Evolutionary conservation across 805 yeast species (phyloP).

Genomic region (Komagataella ulmi): DNA sequence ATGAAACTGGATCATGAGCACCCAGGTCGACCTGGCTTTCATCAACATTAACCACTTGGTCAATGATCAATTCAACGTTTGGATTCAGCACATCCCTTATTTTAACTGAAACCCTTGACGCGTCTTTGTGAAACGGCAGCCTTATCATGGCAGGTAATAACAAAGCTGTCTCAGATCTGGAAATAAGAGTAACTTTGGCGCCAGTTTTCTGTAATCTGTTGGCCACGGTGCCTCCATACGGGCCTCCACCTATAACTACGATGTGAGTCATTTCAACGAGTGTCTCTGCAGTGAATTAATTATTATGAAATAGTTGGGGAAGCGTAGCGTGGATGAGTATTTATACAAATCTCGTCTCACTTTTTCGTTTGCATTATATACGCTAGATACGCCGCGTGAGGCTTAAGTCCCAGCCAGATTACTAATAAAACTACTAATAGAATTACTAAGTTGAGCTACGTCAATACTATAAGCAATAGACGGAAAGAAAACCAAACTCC

Average conservation of each 20-base stretch:
- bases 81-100: constrained; percentile 9
- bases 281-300: too few relatives aligned
- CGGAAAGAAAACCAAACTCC: not conserved
- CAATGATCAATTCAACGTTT: constrained; percentile 10
- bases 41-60: constrained; percentile 9
- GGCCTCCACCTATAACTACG: constrained; percentile 7
- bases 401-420: too few relatives aligned
- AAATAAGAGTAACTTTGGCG: constrained; percentile 7
- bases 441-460: not conserved
- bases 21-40: constrained; percentile 6
- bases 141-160: constrained; percentile 8
- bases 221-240: constrained; percentile 5
- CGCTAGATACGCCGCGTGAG: too few relatives aligned
- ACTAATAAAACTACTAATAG: too few relatives aligned
- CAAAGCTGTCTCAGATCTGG: constrained; percentile 4
- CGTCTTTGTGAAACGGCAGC: constrained; percentile 4
- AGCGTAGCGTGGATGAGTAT: too few relatives aligned
- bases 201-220: constrained; percentile 1
- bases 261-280: not conserved
- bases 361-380: too few relatives aligned
- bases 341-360: too few relatives aligned
- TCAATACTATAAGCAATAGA: too few relatives aligned
- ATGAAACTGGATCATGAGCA: constrained; percentile 5
- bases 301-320: too few relatives aligned
- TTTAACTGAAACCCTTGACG: constrained; percentile 3